Evolutionary conservation across 2,329 filamentous ascomycete genomes (phyloP).

Genomic region (Diaporthe caulivora): DNA sequence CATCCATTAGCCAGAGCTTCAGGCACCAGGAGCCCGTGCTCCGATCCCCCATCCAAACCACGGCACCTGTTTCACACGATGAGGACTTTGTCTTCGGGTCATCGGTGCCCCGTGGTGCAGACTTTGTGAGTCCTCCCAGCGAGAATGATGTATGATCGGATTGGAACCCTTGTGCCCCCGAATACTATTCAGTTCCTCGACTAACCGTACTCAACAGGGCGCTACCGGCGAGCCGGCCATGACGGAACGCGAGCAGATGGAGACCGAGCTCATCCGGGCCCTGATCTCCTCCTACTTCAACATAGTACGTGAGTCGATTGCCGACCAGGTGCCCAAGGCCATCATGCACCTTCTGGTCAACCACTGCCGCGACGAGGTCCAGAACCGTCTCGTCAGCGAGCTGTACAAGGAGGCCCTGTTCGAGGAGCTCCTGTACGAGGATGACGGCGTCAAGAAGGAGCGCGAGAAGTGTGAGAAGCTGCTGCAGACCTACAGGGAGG

Average conservation of each 20-base stretch:
- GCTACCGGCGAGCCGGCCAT: slow-evolving; percentile 83
- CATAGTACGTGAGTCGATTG: slow-evolving; percentile 98
- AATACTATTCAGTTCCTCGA: slow-evolving; percentile 16
- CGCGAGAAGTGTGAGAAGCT: slow-evolving; percentile 98
- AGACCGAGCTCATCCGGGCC: slow-evolving; percentile 96
- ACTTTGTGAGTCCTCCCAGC: slow-evolving; percentile 65
- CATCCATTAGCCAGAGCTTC: slow-evolving; percentile 86
- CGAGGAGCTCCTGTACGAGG: slow-evolving; percentile 94
- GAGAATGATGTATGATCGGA: slow-evolving; percentile 30
- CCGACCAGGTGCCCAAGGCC: slow-evolving; percentile 97
- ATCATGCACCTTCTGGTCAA: slow-evolving; percentile 99
- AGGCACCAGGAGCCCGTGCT: slow-evolving; percentile 74
- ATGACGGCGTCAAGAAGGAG: slow-evolving; percentile 97
- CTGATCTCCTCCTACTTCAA: slow-evolving; percentile 99
- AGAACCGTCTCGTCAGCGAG: slow-evolving; percentile 95
- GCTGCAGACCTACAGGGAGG: slow-evolving; percentile 94
- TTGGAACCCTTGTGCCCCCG: neutral
- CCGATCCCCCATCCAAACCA: slow-evolving; percentile 59
- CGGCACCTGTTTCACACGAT: slow-evolving; percentile 54
- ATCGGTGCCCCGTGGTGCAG: slow-evolving; percentile 60
- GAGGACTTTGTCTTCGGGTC: slow-evolving; percentile 52
- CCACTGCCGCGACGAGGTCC: slow-evolving; percentile 97
- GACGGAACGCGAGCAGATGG: slow-evolving; percentile 95
- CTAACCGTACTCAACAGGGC: slow-evolving; percentile 54
- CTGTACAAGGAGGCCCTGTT: slow-evolving; percentile 94